These are phyloP conservation scores for Blastobotrys indianensis DNA, from an alignment of 1,139 yeast genomes.

Conservation along the genomic window DNA sequence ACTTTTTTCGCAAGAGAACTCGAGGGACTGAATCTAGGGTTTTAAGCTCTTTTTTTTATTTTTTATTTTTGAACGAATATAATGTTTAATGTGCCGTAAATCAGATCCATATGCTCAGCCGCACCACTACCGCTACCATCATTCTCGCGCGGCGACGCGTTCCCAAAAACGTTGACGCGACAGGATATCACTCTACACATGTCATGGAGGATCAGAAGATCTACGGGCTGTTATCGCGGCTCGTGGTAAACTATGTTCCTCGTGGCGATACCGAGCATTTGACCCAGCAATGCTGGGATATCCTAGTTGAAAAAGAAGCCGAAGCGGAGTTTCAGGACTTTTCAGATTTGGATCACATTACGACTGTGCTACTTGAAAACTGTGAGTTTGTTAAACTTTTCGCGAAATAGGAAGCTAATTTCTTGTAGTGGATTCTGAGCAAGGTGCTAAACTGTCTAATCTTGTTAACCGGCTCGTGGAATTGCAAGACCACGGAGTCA, in stretches of 20 bases:
- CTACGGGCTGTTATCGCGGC: slow-evolving; percentile 7
- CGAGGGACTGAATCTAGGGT: slow-evolving; percentile 22
- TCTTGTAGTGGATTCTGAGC: neutral
- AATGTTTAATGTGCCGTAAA: neutral
- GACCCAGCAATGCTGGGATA: slow-evolving; percentile 8
- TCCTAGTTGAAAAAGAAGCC: slow-evolving; percentile 5
- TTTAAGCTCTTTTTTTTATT: neutral
- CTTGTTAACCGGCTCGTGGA: slow-evolving; percentile 10
- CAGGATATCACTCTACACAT: neutral
- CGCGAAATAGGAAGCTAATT: neutral
- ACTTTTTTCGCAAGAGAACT: slow-evolving; percentile 41
- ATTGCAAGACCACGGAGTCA: slow-evolving; percentile 11
- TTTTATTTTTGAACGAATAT: neutral
- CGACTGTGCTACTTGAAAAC: slow-evolving; percentile 7
- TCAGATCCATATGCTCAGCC: too few species aligned
- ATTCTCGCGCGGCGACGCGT: too few species aligned
- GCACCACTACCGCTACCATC: too few species aligned
- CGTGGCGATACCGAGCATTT: slow-evolving; percentile 1
- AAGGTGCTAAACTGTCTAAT: slow-evolving; percentile 7
- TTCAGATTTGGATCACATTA: slow-evolving; percentile 10
- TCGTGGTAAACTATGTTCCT: slow-evolving; percentile 2
- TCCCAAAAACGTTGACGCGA: neutral
- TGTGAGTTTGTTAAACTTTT: neutral
- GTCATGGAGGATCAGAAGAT: slow-evolving; percentile 9
- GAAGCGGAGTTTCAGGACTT: slow-evolving; percentile 6